phyloP scores from a whole-genome alignment of 768 basidiomycete species.

The Boletus vinaceobasis region DNA sequence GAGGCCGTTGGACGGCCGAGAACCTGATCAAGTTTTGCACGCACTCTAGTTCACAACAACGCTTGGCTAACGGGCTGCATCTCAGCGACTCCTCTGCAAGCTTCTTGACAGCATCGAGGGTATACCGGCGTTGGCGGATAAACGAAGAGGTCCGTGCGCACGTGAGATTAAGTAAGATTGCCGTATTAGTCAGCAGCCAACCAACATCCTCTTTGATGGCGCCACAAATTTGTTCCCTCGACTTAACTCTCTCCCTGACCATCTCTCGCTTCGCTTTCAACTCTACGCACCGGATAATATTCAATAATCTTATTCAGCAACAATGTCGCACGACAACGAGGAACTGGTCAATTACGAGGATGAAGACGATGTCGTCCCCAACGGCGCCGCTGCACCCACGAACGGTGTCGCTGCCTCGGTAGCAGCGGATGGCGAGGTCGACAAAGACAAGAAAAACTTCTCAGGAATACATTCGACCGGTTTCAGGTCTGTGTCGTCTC shows the following conservation, averaged over 20 bases:
- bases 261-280: constrained; percentile 16
- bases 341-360: constrained; percentile 96
- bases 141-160: constrained; percentile 27
- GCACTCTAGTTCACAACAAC: constrained; percentile 7
- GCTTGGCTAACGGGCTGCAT: constrained; percentile 2
- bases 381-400: constrained; percentile 46
- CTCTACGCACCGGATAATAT: constrained; percentile 27
- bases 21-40: background rate
- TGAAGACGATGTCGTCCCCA: constrained; percentile 74
- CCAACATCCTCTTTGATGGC: constrained; percentile 7
- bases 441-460: constrained; percentile 95
- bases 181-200: constrained; percentile 24
- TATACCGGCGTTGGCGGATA: background rate
- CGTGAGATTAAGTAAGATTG: constrained; percentile 18
- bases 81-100: background rate
- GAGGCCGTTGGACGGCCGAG: background rate
- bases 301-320: constrained; percentile 23
- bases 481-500: constrained; percentile 66
- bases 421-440: constrained; percentile 49
- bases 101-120: background rate
- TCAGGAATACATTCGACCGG: constrained; percentile 99
- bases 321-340: constrained; percentile 84
- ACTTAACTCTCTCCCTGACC: constrained; percentile 21
- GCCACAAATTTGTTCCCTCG: constrained; percentile 24
- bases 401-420: constrained; percentile 48